These are phyloP conservation scores for Arthroderma sp. DNA, from an alignment of 2,329 filamentous ascomycete species.

Conservation along the genomic window DNA sequence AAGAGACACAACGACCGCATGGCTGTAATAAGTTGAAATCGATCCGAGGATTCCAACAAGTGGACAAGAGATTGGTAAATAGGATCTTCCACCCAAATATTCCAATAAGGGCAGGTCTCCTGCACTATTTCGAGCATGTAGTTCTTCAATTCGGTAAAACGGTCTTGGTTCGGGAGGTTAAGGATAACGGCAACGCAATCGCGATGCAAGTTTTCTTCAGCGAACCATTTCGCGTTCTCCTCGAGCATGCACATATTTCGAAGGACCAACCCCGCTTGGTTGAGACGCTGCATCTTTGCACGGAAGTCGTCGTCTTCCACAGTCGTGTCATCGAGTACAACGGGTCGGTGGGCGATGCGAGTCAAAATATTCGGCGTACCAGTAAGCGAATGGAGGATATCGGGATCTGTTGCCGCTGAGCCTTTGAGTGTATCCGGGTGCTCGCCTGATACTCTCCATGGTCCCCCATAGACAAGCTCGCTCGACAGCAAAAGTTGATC, in stretches of 20 bases:
- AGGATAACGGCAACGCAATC: constrained; percentile 75
- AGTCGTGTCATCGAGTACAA: constrained; percentile 48
- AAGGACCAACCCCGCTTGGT: constrained; percentile 74
- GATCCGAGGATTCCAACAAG: constrained; percentile 51
- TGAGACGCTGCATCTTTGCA: constrained; percentile 61
- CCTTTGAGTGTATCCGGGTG: constrained; percentile 31
- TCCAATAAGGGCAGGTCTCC: constrained; percentile 71
- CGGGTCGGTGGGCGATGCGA: constrained; percentile 51
- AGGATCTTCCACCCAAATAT: constrained; percentile 57
- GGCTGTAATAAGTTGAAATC: constrained; percentile 67
- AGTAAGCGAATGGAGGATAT: constrained; percentile 50
- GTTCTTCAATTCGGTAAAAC: constrained; percentile 71
- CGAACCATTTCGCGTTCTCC: constrained; percentile 74
- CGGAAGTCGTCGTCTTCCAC: constrained; percentile 59
- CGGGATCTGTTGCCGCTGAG: constrained; percentile 21
- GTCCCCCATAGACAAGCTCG: constrained; percentile 64
- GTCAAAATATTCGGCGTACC: constrained; percentile 62
- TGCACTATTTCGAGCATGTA: constrained; percentile 86
- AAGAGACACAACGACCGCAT: constrained; percentile 74
- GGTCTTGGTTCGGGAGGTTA: constrained; percentile 58
- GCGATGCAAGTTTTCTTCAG: constrained; percentile 50
- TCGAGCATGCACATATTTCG: constrained; percentile 92
- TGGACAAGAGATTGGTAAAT: constrained; percentile 62
- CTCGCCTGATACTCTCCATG: constrained; percentile 68
- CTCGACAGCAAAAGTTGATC: constrained; percentile 72